Evolutionary conservation across 345 rosid species (phyloP).

Genomic region (Noccaea bulbosa): DNA sequence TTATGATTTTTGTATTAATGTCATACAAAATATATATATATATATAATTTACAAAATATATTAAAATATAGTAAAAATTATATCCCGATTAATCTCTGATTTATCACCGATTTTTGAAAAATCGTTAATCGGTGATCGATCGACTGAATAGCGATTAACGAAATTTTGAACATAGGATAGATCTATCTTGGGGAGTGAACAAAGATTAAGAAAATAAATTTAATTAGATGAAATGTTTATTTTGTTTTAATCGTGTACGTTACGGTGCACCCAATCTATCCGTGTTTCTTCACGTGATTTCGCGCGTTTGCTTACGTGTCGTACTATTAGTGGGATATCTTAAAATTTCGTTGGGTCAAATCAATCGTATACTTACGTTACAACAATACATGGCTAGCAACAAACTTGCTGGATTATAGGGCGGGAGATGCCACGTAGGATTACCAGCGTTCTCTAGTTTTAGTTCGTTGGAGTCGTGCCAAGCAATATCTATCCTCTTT

Average conservation of each 20-base stretch:
- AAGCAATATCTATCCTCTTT: background rate
- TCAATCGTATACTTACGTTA: slow-evolving; percentile 27
- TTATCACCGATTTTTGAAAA: too few relatives aligned
- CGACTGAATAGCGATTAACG: too few relatives aligned
- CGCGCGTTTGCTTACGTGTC: slow-evolving; percentile 29
- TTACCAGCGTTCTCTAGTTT: background rate
- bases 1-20: too few relatives aligned
- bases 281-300: slow-evolving; percentile 34
- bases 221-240: background rate
- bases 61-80: too few relatives aligned
- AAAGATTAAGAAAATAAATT: background rate
- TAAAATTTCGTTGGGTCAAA: background rate
- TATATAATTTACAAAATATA: too few relatives aligned
- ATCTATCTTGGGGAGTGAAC: slow-evolving; percentile 40
- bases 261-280: slow-evolving; percentile 34
- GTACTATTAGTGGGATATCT: background rate
- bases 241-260: slow-evolving; percentile 19
- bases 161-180: too few relatives aligned
- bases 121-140: too few relatives aligned
- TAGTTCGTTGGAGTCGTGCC: slow-evolving; percentile 41
- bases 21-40: too few relatives aligned
- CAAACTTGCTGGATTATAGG: slow-evolving; percentile 38
- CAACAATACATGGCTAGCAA: too few relatives aligned
- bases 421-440: slow-evolving; percentile 45
- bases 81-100: too few relatives aligned